These are phyloP conservation scores for Globisporangium carolinianum DNA, from an alignment of 352 stramenopile species.

Conservation along the genomic window DNA sequence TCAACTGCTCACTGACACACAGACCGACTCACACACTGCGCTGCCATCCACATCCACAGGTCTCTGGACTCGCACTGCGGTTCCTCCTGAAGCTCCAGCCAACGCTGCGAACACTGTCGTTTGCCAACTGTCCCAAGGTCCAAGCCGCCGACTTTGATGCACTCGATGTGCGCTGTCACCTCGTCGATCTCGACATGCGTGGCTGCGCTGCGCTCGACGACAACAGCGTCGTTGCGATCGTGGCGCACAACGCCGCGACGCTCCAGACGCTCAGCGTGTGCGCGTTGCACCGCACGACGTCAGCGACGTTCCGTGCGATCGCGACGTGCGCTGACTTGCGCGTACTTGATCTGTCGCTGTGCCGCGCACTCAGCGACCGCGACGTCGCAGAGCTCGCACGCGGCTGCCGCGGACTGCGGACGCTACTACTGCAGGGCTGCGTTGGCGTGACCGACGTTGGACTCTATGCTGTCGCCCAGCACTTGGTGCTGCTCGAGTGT, in stretches of 20 bases:
- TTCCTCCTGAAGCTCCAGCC: slow-evolving; percentile 53
- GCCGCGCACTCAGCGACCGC: slow-evolving; percentile 48
- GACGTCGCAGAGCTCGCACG: slow-evolving; percentile 39
- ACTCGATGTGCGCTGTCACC: slow-evolving; percentile 17
- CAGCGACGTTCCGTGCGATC: slow-evolving; percentile 56
- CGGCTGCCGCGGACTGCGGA: slow-evolving; percentile 32
- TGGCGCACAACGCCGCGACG: slow-evolving; percentile 41
- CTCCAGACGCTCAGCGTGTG: slow-evolving; percentile 54
- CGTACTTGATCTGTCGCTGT: slow-evolving; percentile 73
- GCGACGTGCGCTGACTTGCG: slow-evolving; percentile 36
- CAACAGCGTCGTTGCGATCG: slow-evolving; percentile 27
- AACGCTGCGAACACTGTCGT: slow-evolving; percentile 37
- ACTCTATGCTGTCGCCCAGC: slow-evolving; percentile 28
- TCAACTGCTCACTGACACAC: no score
- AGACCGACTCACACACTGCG: no score
- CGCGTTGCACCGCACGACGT: slow-evolving; percentile 45
- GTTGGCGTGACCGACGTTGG: slow-evolving; percentile 61
- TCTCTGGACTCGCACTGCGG: slow-evolving; percentile 47
- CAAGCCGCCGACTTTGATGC: slow-evolving; percentile 36
- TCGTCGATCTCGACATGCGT: slow-evolving; percentile 37
- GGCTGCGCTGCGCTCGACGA: slow-evolving; percentile 48
- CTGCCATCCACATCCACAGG: slow-evolving; percentile 14
- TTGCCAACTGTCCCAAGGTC: slow-evolving; percentile 60
- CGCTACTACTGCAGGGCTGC: slow-evolving; percentile 54
- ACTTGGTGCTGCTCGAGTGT: slow-evolving; percentile 29